A percentile compares a stretch with the other conserved stretches of the same genome.
These are phyloP conservation scores for Apiotrichum gracile DNA, from an alignment of 1,284 basidiomycete species.

Conservation along the genomic window DNA sequence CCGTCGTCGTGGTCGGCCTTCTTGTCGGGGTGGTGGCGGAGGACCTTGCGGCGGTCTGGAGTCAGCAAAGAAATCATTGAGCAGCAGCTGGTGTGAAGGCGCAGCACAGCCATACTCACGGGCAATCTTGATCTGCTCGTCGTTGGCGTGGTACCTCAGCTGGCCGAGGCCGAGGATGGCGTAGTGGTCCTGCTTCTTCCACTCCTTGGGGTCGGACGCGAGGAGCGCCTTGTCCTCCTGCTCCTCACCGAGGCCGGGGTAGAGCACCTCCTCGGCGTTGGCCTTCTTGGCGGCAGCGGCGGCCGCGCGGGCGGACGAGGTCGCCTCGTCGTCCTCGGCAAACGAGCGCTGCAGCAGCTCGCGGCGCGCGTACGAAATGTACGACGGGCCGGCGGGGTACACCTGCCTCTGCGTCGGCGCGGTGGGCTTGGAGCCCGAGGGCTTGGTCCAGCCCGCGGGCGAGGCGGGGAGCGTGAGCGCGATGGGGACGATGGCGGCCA, in stretches of 20 bases:
- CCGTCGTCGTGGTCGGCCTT: slow-evolving; percentile 95
- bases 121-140: slow-evolving; percentile 92
- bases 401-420: slow-evolving; percentile 50
- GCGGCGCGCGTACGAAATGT: slow-evolving; percentile 71
- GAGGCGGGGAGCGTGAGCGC: slow-evolving; percentile 41
- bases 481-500: slow-evolving; percentile 44
- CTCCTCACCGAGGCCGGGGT: slow-evolving; percentile 91
- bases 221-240: slow-evolving; percentile 70
- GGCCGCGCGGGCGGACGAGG: slow-evolving; percentile 44
- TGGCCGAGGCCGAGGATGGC: slow-evolving; percentile 89
- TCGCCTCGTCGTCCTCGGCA: slow-evolving; percentile 62
- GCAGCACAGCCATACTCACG: slow-evolving; percentile 57
- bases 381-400: slow-evolving; percentile 77
- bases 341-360: slow-evolving; percentile 69
- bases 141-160: slow-evolving; percentile 78
- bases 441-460: slow-evolving; percentile 41
- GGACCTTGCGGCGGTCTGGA: slow-evolving; percentile 92
- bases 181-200: slow-evolving; percentile 99
- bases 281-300: slow-evolving; percentile 55
- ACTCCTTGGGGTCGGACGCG: slow-evolving; percentile 86
- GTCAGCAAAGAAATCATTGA: slow-evolving; percentile 5
- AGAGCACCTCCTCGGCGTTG: slow-evolving; percentile 59
- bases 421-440: slow-evolving; percentile 40
- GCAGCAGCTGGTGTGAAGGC: background rate
- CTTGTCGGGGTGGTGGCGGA: slow-evolving; percentile 99